Evolutionary conservation across 2,329 filamentous ascomycete genomes (phyloP), one percentile per base, ranked within the genome.

Genomic region (Colletotrichum salicis): DNA sequence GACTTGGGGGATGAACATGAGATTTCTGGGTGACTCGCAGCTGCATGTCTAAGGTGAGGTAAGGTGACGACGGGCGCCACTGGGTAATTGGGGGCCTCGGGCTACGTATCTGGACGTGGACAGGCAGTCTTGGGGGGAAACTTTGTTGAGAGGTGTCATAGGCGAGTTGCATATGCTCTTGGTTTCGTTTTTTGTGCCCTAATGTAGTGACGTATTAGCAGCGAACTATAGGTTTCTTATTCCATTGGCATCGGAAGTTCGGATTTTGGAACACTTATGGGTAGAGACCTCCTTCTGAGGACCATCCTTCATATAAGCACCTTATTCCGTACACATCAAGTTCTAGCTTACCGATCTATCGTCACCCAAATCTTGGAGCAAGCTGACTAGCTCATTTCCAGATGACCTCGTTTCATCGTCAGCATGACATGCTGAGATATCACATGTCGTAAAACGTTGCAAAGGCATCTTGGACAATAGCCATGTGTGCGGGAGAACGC

Each of bases 21-120:
- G 52, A 29, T 56, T 56, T 48, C 41, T 48, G 8, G 8, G 41
- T 19, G 19, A 48, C 41, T 48, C 41, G 19, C 41, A 45, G 57
- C 64, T 41, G 69, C 64, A 63, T 68, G 41, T 48, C 41, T 48
- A 48, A 48, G 19, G 7, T 48, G 52, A 63, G 45, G 29, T 48
- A 71, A 58, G 13, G 37, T 19, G 37, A 41, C 6, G 6, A 29
- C 27, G 27, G 27, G 27, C 27, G 37, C 15, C 15, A 41, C 37
- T 7, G 37, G 37, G 37, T 6, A 15, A 15, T 13, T 41, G n/a
- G 31, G 37, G 57, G 57, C 64, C n/a, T 35, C 60, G 35, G n/a
- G 59, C 19, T 48, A 22, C 22, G 41, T 11, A 48, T 10, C n/a
- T 8, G 6, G 41, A n/a, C 8, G 19, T 11, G 19, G 41, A 19